Conservation (phyloP, 139 green algal genomes). For the Axilococcus clingmanii region DNA sequence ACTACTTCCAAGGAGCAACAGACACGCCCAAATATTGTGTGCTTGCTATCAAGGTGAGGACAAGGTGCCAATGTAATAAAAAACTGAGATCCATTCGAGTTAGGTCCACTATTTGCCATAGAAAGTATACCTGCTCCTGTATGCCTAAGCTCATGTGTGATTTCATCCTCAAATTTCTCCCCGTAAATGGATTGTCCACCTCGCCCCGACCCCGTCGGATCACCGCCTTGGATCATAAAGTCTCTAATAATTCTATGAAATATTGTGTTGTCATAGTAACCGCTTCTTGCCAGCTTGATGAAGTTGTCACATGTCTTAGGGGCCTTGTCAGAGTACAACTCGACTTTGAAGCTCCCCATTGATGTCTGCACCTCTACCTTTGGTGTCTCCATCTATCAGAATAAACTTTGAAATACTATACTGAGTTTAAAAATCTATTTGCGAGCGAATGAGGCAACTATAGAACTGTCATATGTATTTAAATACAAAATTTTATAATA, state of each 20-base stretch:
- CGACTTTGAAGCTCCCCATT: constrained; percentile 53
- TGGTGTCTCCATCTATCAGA: constrained; percentile 14
- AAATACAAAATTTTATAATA: too few species aligned
- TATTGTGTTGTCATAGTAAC: constrained; percentile 88
- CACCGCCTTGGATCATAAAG: constrained; percentile 94
- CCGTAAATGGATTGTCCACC: constrained; percentile 86
- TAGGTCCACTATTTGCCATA: constrained; percentile 77
- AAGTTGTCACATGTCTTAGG: constrained; percentile 83
- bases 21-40: constrained; percentile 92
- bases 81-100: constrained; percentile 83
- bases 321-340: constrained; percentile 83
- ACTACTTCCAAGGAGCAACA: constrained; percentile 76
- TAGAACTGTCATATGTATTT: too few species aligned
- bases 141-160: constrained; percentile 70
- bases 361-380: constrained; percentile 53
- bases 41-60: constrained; percentile 29
- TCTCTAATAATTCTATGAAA: constrained; percentile 75
- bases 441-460: too few species aligned
- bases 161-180: constrained; percentile 78
- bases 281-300: constrained; percentile 61
- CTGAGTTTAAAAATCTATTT: too few species aligned
- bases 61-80: constrained; percentile 77
- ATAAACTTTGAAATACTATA: too few species aligned
- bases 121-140: constrained; percentile 76
- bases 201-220: constrained; percentile 86